Evolutionary conservation across 2,329 filamentous ascomycete species (phyloP).

Genomic region (Alternaria triticina): DNA sequence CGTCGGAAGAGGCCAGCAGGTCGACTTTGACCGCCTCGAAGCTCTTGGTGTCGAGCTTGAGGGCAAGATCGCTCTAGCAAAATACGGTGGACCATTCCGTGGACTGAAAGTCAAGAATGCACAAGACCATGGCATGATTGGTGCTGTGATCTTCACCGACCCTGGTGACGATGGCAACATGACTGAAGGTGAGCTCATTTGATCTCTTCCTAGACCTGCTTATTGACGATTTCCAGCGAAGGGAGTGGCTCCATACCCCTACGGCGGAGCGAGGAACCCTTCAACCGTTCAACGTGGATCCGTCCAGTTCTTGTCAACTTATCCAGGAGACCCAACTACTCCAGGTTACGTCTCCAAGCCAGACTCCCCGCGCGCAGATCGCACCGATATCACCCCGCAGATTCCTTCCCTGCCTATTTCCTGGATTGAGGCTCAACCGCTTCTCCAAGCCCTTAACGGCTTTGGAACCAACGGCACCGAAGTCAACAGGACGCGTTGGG

Average conservation of each 20-base stretch:
- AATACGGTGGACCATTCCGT: slow-evolving; percentile 55
- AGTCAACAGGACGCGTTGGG: slow-evolving; percentile 50
- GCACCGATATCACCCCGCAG: slow-evolving; percentile 68
- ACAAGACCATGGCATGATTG: slow-evolving; percentile 54
- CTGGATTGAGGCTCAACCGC: slow-evolving; percentile 78
- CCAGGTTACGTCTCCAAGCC: slow-evolving; percentile 81
- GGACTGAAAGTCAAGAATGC: slow-evolving; percentile 58
- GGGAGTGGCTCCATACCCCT: slow-evolving; percentile 52
- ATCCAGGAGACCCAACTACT: slow-evolving; percentile 53
- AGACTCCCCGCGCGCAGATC: slow-evolving; percentile 73
- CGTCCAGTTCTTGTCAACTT: slow-evolving; percentile 66
- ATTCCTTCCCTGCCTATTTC: slow-evolving; percentile 91
- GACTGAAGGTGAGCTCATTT: slow-evolving; percentile 39
- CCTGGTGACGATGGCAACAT: slow-evolving; percentile 56
- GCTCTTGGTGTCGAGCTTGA: slow-evolving; percentile 53
- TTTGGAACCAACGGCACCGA: slow-evolving; percentile 67
- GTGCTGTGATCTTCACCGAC: slow-evolving; percentile 55
- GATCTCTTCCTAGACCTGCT: neutral
- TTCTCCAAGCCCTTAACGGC: slow-evolving; percentile 82
- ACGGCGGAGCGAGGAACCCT: slow-evolving; percentile 54
- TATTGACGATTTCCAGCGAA: slow-evolving; percentile 38
- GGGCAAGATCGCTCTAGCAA: slow-evolving; percentile 57
- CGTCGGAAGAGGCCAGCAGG: slow-evolving; percentile 51
- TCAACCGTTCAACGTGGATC: slow-evolving; percentile 55
- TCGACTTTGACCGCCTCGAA: slow-evolving; percentile 54